Conservation (phyloP, 2,329 filamentous ascomycete genomes). For the Aspergillus pseudoterreus region DNA sequence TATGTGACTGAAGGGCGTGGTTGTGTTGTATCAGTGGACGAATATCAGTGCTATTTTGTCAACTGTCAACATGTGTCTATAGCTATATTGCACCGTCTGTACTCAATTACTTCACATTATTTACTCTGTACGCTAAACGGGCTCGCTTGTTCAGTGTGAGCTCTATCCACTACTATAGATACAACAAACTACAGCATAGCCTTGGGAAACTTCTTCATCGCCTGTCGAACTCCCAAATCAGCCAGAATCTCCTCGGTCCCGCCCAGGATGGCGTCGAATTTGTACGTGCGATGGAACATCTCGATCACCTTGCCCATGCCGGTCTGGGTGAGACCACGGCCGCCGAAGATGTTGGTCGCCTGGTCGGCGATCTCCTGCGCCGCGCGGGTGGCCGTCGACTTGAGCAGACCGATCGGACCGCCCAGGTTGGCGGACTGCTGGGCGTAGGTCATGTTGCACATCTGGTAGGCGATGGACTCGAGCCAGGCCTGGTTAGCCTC, state of each 20-base stretch:
- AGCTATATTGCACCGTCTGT: no score
- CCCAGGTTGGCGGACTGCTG: constrained; percentile 71
- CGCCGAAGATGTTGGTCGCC: constrained; percentile 81
- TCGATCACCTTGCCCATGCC: constrained; percentile 82
- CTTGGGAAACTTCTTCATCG: constrained; percentile 80
- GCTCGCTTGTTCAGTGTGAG: no score
- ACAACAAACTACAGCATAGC: constrained; percentile 62
- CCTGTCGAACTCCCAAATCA: constrained; percentile 78
- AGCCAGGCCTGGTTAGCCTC: constrained; percentile 85
- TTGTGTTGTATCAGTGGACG: no score
- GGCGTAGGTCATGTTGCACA: constrained; percentile 78
- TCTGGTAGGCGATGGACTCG: constrained; percentile 80
- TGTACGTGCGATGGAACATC: constrained; percentile 80
- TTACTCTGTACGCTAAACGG: no score
- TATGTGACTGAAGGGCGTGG: no score
- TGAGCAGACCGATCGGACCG: constrained; percentile 78
- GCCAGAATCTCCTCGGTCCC: constrained; percentile 79
- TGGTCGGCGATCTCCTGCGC: constrained; percentile 83
- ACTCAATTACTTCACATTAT: no score
- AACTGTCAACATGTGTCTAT: no score
- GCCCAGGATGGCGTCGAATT: constrained; percentile 74
- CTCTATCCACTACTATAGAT: no score
- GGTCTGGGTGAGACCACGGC: constrained; percentile 71
- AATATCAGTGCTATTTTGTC: no score
- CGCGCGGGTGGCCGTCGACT: constrained; percentile 71